These are phyloP conservation scores for Solanum piurae DNA, from an alignment of 257 asterid genomes.

Conservation along the genomic window DNA sequence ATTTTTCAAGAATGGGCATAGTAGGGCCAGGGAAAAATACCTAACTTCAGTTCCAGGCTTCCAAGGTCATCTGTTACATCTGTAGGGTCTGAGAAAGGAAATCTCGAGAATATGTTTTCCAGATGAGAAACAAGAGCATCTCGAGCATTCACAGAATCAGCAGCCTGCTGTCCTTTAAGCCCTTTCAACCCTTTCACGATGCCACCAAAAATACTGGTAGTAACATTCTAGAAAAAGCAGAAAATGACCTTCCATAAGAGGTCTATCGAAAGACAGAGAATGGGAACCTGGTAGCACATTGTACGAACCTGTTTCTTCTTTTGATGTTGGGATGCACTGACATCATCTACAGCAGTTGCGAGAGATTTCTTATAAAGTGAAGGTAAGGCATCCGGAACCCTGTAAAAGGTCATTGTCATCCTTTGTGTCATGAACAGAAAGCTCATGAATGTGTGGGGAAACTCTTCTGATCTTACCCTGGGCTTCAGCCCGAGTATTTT, in stretches of 20 bases:
- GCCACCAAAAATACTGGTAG: conserved; percentile 59
- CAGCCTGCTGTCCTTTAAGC: conserved; percentile 32
- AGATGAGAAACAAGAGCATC: conserved; percentile 45
- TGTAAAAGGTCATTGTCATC: conserved; percentile 21
- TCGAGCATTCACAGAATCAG: conserved; percentile 32
- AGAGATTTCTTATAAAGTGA: conserved; percentile 67
- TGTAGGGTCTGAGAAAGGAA: conserved; percentile 62
- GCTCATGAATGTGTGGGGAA: not conserved
- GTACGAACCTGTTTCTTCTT: conserved; percentile 47
- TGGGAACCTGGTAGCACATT: not conserved
- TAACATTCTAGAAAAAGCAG: conserved; percentile 31
- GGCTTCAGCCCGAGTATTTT: not conserved
- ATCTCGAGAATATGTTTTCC: conserved; percentile 74
- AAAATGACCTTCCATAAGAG: conserved; percentile 4
- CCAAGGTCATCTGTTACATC: conserved; percentile 20
- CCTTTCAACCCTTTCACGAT: conserved; percentile 83
- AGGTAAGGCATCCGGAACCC: conserved; percentile 58
- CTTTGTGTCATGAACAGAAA: not conserved
- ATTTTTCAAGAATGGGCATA: not conserved
- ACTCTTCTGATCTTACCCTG: not conserved
- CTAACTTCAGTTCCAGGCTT: conserved; percentile 49
- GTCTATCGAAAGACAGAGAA: not conserved
- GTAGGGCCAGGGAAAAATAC: conserved; percentile 26
- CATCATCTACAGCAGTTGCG: conserved; percentile 50
- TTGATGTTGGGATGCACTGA: conserved; percentile 30